Conservation (phyloP, 176 grass and related monocot species). For the Aegilops longissima region DNA sequence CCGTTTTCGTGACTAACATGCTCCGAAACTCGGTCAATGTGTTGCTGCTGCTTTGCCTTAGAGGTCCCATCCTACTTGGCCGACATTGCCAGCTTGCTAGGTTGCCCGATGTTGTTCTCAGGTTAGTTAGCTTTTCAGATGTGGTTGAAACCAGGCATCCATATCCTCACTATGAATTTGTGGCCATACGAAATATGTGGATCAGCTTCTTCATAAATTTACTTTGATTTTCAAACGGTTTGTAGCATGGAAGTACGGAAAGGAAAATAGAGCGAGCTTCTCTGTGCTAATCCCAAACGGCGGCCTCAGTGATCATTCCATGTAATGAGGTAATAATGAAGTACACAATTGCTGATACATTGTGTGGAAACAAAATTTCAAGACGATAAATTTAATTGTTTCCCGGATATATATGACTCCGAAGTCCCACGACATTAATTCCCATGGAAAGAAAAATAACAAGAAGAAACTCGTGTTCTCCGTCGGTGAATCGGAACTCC, state of each 20-base stretch:
- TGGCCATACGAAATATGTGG: not conserved
- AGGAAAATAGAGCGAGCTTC: not conserved
- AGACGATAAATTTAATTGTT: not conserved
- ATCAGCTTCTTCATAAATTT: not conserved
- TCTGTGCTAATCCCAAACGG: not conserved
- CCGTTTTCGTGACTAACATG: not conserved
- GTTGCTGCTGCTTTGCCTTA: constrained; percentile 4
- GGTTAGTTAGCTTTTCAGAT: not conserved
- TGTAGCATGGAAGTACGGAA: too few species aligned
- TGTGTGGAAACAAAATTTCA: not conserved
- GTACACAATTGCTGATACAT: not conserved
- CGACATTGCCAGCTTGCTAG: not conserved
- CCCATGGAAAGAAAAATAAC: not conserved
- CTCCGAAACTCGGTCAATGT: not conserved
- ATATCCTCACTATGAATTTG: not conserved
- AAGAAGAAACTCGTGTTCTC: not conserved
- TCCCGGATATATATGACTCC: not conserved
- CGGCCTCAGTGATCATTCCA: not conserved
- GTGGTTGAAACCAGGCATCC: not conserved
- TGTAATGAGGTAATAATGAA: not conserved
- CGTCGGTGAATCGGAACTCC: not conserved
- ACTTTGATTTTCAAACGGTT: not conserved
- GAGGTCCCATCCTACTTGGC: not conserved
- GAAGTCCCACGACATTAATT: not conserved
- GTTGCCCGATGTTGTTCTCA: not conserved